phyloP scores from a whole-genome alignment of 176 grass and related monocot species.

The Zizania latifolia region DNA sequence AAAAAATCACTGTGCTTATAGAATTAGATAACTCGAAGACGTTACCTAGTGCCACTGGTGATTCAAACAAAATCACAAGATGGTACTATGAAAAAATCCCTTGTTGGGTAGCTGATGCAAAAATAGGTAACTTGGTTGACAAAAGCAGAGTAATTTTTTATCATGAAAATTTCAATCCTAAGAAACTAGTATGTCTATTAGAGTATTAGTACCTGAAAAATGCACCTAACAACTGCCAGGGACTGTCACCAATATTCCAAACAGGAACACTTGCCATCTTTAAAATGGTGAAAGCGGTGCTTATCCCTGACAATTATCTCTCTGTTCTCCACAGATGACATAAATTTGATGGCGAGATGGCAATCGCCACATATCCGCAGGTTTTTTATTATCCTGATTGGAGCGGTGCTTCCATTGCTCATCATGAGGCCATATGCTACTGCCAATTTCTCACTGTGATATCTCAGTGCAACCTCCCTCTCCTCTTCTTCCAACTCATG shows the following conservation, averaged over 20 bases:
- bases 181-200: neutral
- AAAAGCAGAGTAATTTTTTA: neutral
- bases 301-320: constrained; percentile 66
- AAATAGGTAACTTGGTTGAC: neutral
- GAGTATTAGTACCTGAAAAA: neutral
- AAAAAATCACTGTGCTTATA: neutral
- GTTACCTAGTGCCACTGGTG: neutral
- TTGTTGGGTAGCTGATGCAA: neutral
- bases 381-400: constrained; percentile 67
- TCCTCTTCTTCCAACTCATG: constrained; percentile 81
- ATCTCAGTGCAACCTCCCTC: constrained; percentile 53
- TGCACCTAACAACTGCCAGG: neutral
- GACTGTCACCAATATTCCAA: constrained; percentile 48
- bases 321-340: constrained; percentile 44
- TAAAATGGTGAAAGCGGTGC: constrained; percentile 64
- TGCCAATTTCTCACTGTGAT: constrained; percentile 60
- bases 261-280: constrained; percentile 53
- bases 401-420: neutral
- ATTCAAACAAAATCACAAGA: neutral
- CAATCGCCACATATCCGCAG: constrained; percentile 57
- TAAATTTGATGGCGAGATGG: constrained; percentile 67
- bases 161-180: neutral
- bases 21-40: neutral
- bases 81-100: neutral
- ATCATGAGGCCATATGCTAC: constrained; percentile 60